These are phyloP conservation scores for Talaromyces funiculosus DNA, from an alignment of 2,329 filamentous ascomycete genomes.

Conservation along the genomic window DNA sequence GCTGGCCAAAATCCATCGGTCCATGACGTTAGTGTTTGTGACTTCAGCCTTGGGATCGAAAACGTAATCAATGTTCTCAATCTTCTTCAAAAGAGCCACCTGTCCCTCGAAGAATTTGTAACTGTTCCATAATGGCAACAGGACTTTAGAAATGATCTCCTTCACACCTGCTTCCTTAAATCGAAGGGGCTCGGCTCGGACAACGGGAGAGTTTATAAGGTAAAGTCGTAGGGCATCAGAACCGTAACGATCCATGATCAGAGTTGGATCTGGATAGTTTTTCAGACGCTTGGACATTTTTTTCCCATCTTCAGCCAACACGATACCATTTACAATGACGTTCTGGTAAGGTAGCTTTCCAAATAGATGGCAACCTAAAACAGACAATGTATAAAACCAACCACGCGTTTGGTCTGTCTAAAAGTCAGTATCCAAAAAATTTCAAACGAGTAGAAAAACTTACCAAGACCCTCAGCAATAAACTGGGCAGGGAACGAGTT, in stretches of 20 bases:
- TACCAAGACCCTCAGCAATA: conserved; percentile 73
- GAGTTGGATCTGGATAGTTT: conserved; percentile 84
- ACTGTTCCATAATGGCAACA: conserved; percentile 90
- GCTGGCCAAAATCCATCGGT: conserved; percentile 88
- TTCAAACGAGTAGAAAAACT: neutral
- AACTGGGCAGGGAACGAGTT: conserved; percentile 86
- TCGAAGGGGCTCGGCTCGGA: conserved; percentile 79
- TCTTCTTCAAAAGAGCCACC: conserved; percentile 78
- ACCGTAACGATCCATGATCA: conserved; percentile 82
- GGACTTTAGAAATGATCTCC: conserved; percentile 86
- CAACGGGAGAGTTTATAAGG: conserved; percentile 92
- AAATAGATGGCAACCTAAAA: conserved; percentile 83
- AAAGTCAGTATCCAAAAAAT: neutral
- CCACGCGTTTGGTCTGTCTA: conserved; percentile 80
- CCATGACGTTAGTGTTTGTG: conserved; percentile 81
- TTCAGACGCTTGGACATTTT: conserved; percentile 98
- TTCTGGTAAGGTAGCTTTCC: conserved; percentile 85
- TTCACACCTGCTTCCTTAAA: conserved; percentile 93
- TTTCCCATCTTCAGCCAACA: conserved; percentile 89
- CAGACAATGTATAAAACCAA: conserved; percentile 92
- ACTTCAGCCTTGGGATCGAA: conserved; percentile 63
- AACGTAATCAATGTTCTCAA: conserved; percentile 66
- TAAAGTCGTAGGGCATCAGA: conserved; percentile 92
- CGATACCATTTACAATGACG: conserved; percentile 93
- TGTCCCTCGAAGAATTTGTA: conserved; percentile 96